phyloP scores from a whole-genome alignment of 306 rosid genomes.

The Leucaena leucocephala region DNA sequence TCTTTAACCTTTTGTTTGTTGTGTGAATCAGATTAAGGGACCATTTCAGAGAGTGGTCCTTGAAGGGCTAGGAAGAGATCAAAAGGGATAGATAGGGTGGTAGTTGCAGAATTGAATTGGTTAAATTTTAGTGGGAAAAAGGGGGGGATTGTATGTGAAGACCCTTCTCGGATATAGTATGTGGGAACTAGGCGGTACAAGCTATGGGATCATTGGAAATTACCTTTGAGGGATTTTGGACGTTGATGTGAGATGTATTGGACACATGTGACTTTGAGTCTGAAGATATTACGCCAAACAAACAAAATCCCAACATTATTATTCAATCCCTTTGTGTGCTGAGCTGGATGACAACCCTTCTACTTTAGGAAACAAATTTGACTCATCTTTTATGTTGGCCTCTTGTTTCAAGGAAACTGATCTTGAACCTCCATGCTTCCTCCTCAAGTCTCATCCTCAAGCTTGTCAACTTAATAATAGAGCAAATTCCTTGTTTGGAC shows the following conservation, averaged over 20 bases:
- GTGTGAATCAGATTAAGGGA: neutral
- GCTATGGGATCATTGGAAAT: constrained; percentile 18
- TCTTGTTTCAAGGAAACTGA: neutral
- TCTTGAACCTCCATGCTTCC: neutral
- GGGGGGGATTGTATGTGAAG: constrained; percentile 1
- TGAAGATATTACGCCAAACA: neutral
- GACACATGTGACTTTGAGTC: constrained; percentile 10
- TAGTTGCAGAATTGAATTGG: constrained; percentile 36
- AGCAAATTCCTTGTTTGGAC: neutral
- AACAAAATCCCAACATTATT: neutral
- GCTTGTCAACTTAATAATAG: neutral
- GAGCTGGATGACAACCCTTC: neutral
- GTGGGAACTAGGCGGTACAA: constrained; percentile 12
- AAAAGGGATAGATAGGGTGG: constrained; percentile 7
- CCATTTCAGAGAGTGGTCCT: constrained; percentile 17
- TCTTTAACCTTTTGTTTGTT: neutral
- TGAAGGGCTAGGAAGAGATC: neutral
- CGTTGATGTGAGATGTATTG: constrained; percentile 14
- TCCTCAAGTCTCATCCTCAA: neutral
- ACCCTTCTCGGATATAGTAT: neutral
- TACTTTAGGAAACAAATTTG: neutral
- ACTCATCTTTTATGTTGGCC: neutral
- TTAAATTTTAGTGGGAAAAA: constrained; percentile 1
- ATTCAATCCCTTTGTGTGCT: neutral
- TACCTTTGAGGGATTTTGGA: constrained; percentile 16